These are phyloP conservation scores for Escallonia herrerae DNA, from an alignment of 129 eudicot genomes.

Conservation along the genomic window DNA sequence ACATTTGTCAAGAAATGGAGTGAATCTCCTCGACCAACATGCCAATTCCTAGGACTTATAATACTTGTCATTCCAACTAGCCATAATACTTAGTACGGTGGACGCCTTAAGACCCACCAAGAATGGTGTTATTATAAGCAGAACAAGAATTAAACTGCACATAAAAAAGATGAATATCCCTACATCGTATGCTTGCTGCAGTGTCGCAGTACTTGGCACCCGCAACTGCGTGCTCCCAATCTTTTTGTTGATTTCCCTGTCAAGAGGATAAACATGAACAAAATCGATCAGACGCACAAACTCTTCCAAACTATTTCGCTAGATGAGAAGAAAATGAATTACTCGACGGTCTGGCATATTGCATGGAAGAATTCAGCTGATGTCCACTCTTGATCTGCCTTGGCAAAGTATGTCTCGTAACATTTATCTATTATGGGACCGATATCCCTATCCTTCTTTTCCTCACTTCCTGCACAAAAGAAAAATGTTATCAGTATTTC, in stretches of 20 bases:
- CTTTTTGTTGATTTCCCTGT: slow-evolving; percentile 64
- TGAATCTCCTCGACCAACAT: too few species aligned
- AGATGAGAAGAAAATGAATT: slow-evolving; percentile 5
- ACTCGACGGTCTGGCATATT: slow-evolving; percentile 69
- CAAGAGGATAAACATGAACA: background rate
- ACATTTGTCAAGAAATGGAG: too few species aligned
- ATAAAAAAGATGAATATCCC: slow-evolving; percentile 10
- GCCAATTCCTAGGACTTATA: too few species aligned
- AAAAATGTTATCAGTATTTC: background rate
- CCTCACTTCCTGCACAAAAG: slow-evolving; percentile 48
- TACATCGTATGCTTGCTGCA: slow-evolving; percentile 51
- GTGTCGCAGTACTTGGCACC: slow-evolving; percentile 48
- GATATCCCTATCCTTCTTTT: slow-evolving; percentile 34
- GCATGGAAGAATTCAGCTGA: slow-evolving; percentile 52
- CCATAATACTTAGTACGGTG: too few species aligned
- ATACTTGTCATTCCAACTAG: too few species aligned
- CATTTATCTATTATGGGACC: slow-evolving; percentile 35
- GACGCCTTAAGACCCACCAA: too few species aligned
- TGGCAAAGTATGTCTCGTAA: slow-evolving; percentile 38
- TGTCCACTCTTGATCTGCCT: slow-evolving; percentile 31
- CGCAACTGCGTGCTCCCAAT: slow-evolving; percentile 69
- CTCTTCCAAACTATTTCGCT: too few species aligned
- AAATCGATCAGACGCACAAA: background rate
- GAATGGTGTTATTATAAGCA: too few species aligned
- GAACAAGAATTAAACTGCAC: background rate